Conservation (phyloP, 1,284 basidiomycete species). For the Xanthoconium separans region DNA sequence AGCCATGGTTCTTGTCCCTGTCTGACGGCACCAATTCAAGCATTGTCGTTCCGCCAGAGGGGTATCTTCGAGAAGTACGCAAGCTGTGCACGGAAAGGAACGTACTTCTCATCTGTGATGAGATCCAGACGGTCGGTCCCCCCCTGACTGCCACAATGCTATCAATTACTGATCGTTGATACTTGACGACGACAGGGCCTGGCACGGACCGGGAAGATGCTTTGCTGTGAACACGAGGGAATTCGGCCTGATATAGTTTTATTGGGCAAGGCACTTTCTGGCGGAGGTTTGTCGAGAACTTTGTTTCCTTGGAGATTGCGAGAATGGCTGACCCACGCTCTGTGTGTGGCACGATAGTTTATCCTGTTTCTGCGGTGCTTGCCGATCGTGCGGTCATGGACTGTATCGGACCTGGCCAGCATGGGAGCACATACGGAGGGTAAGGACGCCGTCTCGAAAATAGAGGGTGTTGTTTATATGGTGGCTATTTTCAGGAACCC, state of each 20-base stretch:
- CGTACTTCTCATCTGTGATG: slow-evolving; percentile 94
- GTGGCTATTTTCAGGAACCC: slow-evolving; percentile 66
- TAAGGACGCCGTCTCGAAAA: slow-evolving; percentile 34
- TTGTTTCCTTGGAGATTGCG: slow-evolving; percentile 1
- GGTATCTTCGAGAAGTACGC: slow-evolving; percentile 80
- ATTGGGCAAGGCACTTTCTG: slow-evolving; percentile 94
- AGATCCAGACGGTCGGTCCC: slow-evolving; percentile 84
- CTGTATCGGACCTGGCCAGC: slow-evolving; percentile 95
- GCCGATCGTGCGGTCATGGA: slow-evolving; percentile 92
- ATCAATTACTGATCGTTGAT: slow-evolving; percentile 1
- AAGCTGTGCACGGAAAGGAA: slow-evolving; percentile 92
- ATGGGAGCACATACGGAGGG: slow-evolving; percentile 96
- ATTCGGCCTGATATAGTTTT: slow-evolving; percentile 92
- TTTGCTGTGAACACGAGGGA: slow-evolving; percentile 86
- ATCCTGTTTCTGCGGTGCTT: slow-evolving; percentile 94
- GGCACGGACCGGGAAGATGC: slow-evolving; percentile 83
- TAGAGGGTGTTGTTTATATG: not conserved
- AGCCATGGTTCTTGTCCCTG: not conserved
- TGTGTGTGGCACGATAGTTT: slow-evolving; percentile 52
- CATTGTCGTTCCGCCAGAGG: slow-evolving; percentile 89
- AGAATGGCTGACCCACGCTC: slow-evolving; percentile 12
- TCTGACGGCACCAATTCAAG: slow-evolving; percentile 38
- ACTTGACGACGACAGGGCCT: slow-evolving; percentile 53
- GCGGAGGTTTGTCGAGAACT: slow-evolving; percentile 62
- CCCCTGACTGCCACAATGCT: not conserved